Conservation (phyloP, 2,329 filamentous ascomycete species). For the Alternaria incomplexa region DNA sequence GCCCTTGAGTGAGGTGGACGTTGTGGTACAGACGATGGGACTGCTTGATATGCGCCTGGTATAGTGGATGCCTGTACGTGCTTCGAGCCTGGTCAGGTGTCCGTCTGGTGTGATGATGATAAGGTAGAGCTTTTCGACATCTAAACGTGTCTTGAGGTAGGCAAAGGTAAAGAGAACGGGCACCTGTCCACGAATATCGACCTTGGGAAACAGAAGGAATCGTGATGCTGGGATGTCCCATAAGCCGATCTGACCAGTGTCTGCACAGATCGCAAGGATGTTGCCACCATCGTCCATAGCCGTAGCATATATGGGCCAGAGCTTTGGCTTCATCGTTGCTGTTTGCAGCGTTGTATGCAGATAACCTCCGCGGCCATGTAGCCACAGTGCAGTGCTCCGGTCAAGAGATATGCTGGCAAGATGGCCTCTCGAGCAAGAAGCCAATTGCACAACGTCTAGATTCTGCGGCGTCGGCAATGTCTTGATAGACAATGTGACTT, state of each 20-base stretch:
- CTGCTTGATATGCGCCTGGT: conserved; percentile 37
- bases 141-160: conserved; percentile 37
- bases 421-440: conserved; percentile 67
- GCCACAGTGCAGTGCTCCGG: conserved; percentile 70
- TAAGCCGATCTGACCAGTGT: conserved; percentile 62
- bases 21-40: conserved; percentile 34
- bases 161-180: conserved; percentile 67
- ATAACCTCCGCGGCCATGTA: conserved; percentile 38
- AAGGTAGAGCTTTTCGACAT: conserved; percentile 51
- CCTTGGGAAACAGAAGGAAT: conserved; percentile 60
- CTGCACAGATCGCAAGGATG: conserved; percentile 71
- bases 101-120: conserved; percentile 71
- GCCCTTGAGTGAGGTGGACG: conserved; percentile 36
- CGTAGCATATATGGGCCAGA: conserved; percentile 62
- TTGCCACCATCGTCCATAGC: conserved; percentile 69
- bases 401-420: conserved; percentile 75
- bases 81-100: conserved; percentile 63
- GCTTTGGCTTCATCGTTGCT: conserved; percentile 40
- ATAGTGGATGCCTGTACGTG: conserved; percentile 50
- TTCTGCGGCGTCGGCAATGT: conserved; percentile 68
- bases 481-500: conserved; percentile 64
- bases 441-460: conserved; percentile 72
- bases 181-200: conserved; percentile 65
- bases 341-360: conserved; percentile 39
- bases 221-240: conserved; percentile 67